These are phyloP conservation scores for Trichoderma afroharzianum DNA, from an alignment of 2,329 filamentous ascomycete genomes.

Conservation along the genomic window DNA sequence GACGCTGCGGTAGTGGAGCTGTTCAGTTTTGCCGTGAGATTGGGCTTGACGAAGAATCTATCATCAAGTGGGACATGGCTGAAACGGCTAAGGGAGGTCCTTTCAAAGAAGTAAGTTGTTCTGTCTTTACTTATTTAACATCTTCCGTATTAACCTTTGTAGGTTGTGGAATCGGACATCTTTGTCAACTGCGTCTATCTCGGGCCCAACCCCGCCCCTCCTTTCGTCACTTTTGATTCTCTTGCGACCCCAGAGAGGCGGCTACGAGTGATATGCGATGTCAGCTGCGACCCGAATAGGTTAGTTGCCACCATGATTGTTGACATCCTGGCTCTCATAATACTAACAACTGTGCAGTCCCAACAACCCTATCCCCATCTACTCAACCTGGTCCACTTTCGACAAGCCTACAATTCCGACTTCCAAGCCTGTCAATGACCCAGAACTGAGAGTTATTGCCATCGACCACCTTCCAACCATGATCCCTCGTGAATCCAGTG, in stretches of 20 bases:
- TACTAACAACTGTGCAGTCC: slow-evolving; percentile 41
- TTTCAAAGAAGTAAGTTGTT: background rate
- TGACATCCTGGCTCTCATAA: background rate
- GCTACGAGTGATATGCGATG: background rate
- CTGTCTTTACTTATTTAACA: background rate
- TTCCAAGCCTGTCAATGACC: slow-evolving; percentile 55
- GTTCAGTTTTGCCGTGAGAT: background rate
- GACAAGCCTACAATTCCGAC: background rate
- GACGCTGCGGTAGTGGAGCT: slow-evolving; percentile 1
- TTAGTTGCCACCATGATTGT: background rate
- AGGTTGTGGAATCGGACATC: background rate
- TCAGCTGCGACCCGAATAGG: slow-evolving; percentile 53
- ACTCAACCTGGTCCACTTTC: slow-evolving; percentile 63
- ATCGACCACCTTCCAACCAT: slow-evolving; percentile 79
- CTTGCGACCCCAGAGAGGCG: background rate
- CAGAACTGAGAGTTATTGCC: slow-evolving; percentile 71
- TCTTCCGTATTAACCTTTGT: background rate
- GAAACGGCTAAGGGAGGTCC: background rate
- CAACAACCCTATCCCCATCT: slow-evolving; percentile 68
- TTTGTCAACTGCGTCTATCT: slow-evolving; percentile 3
- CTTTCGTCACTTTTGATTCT: background rate
- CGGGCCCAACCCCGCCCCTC: background rate
- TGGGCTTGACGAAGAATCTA: background rate
- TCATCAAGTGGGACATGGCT: background rate
- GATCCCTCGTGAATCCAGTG: slow-evolving; percentile 76